Conservation (phyloP, 495 filamentous ascomycete genomes). For the Lepidopterella palustris region DNA sequence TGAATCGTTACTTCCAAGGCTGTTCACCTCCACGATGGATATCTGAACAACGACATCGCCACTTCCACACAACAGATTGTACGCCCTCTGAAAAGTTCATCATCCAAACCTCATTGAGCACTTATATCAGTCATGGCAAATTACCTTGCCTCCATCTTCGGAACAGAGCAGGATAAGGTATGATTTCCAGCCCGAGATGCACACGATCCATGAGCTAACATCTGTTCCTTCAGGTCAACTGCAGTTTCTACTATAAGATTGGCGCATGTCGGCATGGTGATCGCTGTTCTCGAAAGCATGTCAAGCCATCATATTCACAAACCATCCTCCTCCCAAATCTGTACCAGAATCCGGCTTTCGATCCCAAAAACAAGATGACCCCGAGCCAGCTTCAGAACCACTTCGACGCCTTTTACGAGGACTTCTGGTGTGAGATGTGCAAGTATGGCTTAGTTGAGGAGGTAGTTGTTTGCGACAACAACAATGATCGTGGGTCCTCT, state of each 20-base stretch:
- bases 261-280: slow-evolving; percentile 97
- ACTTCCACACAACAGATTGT: not conserved
- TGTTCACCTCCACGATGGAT: not conserved
- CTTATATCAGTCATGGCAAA: slow-evolving; percentile 58
- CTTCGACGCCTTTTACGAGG: slow-evolving; percentile 99
- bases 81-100: not conserved
- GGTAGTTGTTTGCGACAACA: slow-evolving; percentile 52
- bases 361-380: slow-evolving; percentile 95
- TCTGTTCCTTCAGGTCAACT: slow-evolving; percentile 44
- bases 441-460: slow-evolving; percentile 44
- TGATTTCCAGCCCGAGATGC: not conserved
- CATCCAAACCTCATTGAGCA: not conserved
- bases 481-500: slow-evolving; percentile 82
- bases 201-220: slow-evolving; percentile 9
- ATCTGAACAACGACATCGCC: not conserved
- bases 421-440: slow-evolving; percentile 96
- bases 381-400: slow-evolving; percentile 91
- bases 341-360: slow-evolving; percentile 98
- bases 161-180: slow-evolving; percentile 97
- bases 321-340: slow-evolving; percentile 97
- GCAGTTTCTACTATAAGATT: slow-evolving; percentile 92
- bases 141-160: slow-evolving; percentile 99
- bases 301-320: slow-evolving; percentile 96
- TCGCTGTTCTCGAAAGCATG: slow-evolving; percentile 94
- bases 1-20: not conserved